Conservation (phyloP, 257 asterid genomes). For the Prunella vulgaris region DNA sequence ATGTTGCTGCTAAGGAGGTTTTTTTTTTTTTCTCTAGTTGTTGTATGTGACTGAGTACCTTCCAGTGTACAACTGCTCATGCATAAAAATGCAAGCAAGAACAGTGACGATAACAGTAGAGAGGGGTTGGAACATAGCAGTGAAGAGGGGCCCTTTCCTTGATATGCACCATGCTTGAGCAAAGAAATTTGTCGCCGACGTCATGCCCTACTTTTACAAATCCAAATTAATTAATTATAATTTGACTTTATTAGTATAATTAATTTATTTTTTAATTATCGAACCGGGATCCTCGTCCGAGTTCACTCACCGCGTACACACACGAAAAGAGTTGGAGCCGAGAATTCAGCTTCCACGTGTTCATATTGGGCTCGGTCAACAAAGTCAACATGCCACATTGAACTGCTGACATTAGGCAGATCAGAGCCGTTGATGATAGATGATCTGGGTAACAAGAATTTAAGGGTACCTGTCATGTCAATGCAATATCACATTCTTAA, state of each 20-base stretch:
- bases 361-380: not conserved
- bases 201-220: not conserved
- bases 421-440: constrained; percentile 26
- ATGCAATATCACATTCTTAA: not conserved
- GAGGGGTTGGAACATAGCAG: constrained; percentile 68
- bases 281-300: no score
- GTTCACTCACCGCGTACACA: constrained; percentile 2
- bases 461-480: constrained; percentile 16
- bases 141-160: constrained; percentile 49
- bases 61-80: constrained; percentile 60
- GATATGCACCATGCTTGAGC: constrained; percentile 47
- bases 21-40: no score
- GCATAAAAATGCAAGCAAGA: constrained; percentile 40
- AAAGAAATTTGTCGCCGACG: constrained; percentile 10
- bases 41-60: constrained; percentile 51
- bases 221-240: not conserved
- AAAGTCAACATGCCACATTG: constrained; percentile 18
- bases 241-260: no score
- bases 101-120: constrained; percentile 42
- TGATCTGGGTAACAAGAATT: constrained; percentile 20
- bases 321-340: constrained; percentile 16
- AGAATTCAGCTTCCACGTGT: constrained; percentile 17
- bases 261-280: no score
- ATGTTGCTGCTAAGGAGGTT: no score
- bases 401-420: constrained; percentile 18